These are phyloP conservation scores for Yamadazyma tumulicola DNA, from an alignment of 805 yeast species.

Conservation along the genomic window DNA sequence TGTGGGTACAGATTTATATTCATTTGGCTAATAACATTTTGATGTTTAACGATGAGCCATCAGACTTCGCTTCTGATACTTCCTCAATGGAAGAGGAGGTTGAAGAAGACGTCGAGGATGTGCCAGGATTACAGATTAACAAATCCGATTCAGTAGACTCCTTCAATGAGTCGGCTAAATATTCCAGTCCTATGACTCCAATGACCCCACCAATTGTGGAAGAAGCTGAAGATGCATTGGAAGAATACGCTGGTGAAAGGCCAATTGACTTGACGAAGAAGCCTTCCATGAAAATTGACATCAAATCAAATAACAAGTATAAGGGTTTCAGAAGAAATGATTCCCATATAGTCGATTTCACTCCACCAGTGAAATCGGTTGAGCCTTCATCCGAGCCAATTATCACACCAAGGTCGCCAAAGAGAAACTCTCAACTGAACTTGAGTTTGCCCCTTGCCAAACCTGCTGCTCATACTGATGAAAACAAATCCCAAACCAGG, in stretches of 20 bases:
- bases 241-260: constrained; percentile 7
- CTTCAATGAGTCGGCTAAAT: not conserved
- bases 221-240: constrained; percentile 5
- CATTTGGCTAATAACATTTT: constrained; percentile 37
- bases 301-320: constrained; percentile 24
- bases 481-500: constrained; percentile 7
- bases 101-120: constrained; percentile 15
- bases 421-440: constrained; percentile 16
- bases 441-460: too few relatives aligned
- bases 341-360: constrained; percentile 12
- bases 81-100: constrained; percentile 12
- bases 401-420: constrained; percentile 23
- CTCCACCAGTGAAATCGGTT: too few relatives aligned
- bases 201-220: constrained; percentile 12
- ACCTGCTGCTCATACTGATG: constrained; percentile 2
- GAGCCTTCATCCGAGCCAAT: constrained; percentile 16
- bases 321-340: constrained; percentile 41
- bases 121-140: constrained; percentile 26
- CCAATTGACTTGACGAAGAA: constrained; percentile 11
- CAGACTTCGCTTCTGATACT: too few relatives aligned
- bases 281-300: constrained; percentile 12
- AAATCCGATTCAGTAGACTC: constrained; percentile 1
- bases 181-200: constrained; percentile 7
- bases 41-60: constrained; percentile 20
- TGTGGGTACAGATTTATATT: constrained; percentile 40